A percentile compares a stretch with the other conserved stretches of the same genome.
Evolutionary conservation across 495 filamentous ascomycete genomes (phyloP).

Genomic region (Penicillium coffeae): DNA sequence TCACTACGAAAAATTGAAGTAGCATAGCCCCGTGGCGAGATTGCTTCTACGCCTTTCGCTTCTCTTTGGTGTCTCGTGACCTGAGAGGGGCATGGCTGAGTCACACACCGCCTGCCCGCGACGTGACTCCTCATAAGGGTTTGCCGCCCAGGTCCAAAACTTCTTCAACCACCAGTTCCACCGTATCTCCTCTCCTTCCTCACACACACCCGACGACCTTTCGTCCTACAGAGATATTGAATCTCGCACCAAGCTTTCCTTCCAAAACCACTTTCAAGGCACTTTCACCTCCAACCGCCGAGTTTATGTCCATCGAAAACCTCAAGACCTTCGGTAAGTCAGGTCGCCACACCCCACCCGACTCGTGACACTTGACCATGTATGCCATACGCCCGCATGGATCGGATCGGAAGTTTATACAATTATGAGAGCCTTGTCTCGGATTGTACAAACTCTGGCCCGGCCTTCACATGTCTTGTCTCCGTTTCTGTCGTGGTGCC

Average conservation of each 20-base stretch:
- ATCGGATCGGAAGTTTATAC: background rate
- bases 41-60: background rate
- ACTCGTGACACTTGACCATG: slow-evolving; percentile 10
- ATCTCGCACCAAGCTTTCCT: slow-evolving; percentile 32
- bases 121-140: slow-evolving; percentile 41
- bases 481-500: background rate
- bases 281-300: slow-evolving; percentile 45
- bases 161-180: slow-evolving; percentile 23
- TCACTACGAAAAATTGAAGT: too few relatives aligned
- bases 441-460: background rate
- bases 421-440: background rate
- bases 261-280: slow-evolving; percentile 41
- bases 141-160: slow-evolving; percentile 29
- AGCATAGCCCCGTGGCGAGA: background rate
- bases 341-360: slow-evolving; percentile 27
- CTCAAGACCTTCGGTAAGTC: slow-evolving; percentile 96
- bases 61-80: background rate
- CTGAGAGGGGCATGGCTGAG: slow-evolving; percentile 16
- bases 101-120: slow-evolving; percentile 41
- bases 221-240: slow-evolving; percentile 32
- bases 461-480: background rate
- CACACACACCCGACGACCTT: slow-evolving; percentile 20
- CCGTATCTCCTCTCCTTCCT: slow-evolving; percentile 16
- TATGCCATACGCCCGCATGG: slow-evolving; percentile 4
- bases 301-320: slow-evolving; percentile 99